phyloP scores from a whole-genome alignment of 1,284 basidiomycete species.

The Volvariella surrecta region DNA sequence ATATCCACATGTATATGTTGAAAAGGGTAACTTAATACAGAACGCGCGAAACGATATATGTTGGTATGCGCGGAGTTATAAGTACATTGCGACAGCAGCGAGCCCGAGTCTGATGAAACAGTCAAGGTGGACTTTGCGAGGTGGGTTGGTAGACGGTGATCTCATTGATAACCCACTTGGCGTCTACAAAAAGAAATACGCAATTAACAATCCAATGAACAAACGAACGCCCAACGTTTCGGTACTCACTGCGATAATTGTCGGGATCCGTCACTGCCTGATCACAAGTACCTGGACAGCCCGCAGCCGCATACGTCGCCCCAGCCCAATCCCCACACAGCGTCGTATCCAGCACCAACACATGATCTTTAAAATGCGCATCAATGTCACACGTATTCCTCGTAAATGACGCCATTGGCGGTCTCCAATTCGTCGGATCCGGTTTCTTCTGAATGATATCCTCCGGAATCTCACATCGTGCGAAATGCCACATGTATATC shows the following conservation, averaged over 20 bases:
- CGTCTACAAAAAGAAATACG: slow-evolving; percentile 27
- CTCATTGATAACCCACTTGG: slow-evolving; percentile 52
- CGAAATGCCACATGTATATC: slow-evolving; percentile 76
- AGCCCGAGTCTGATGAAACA: too few relatives aligned
- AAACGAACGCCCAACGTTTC: background rate
- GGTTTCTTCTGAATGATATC: slow-evolving; percentile 58
- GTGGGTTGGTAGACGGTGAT: slow-evolving; percentile 27
- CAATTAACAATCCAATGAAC: slow-evolving; percentile 5
- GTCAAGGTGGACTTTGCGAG: too few relatives aligned
- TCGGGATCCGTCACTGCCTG: slow-evolving; percentile 53
- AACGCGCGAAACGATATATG: too few relatives aligned
- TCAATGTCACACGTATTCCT: slow-evolving; percentile 53
- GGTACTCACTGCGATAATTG: slow-evolving; percentile 52
- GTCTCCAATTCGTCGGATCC: slow-evolving; percentile 58
- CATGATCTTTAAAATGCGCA: slow-evolving; percentile 63
- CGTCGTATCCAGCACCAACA: slow-evolving; percentile 57
- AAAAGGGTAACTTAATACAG: too few relatives aligned
- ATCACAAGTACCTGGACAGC: slow-evolving; percentile 66
- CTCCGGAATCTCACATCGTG: slow-evolving; percentile 52
- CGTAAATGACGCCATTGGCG: slow-evolving; percentile 60
- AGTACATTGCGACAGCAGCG: too few relatives aligned
- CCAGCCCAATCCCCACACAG: slow-evolving; percentile 64
- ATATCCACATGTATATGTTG: too few relatives aligned
- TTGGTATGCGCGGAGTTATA: too few relatives aligned
- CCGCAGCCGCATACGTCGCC: slow-evolving; percentile 39